Conservation (phyloP, 305 asterid species). For the Fraxinus floribunda region DNA sequence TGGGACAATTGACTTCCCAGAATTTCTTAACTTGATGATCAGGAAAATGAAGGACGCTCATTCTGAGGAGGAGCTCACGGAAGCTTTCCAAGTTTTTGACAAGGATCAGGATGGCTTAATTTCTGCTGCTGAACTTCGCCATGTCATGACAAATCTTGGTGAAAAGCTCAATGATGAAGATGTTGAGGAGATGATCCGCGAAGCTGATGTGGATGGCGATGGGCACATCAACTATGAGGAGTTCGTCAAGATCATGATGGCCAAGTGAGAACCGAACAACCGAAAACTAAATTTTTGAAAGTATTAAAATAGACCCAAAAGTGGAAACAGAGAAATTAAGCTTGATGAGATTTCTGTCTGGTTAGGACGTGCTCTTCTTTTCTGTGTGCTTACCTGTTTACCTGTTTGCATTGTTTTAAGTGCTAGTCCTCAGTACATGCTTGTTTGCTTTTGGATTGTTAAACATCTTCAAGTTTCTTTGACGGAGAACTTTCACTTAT, state of each 20-base stretch:
- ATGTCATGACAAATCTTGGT: slow-evolving; percentile 81
- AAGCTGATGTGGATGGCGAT: slow-evolving; percentile 79
- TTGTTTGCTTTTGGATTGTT: slow-evolving; percentile 31
- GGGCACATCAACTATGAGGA: slow-evolving; percentile 83
- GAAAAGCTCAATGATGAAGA: slow-evolving; percentile 84
- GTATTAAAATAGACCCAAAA: slow-evolving; percentile 37
- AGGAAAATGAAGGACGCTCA: slow-evolving; percentile 80
- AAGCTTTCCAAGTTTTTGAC: slow-evolving; percentile 79
- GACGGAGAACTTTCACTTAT: neutral
- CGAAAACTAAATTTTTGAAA: slow-evolving; percentile 33
- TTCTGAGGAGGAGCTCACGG: slow-evolving; percentile 81
- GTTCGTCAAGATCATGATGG: slow-evolving; percentile 86
- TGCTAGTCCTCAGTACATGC: slow-evolving; percentile 42
- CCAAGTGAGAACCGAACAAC: slow-evolving; percentile 60
- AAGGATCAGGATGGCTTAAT: slow-evolving; percentile 78
- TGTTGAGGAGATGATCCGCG: slow-evolving; percentile 76
- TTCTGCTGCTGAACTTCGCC: slow-evolving; percentile 80
- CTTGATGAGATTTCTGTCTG: slow-evolving; percentile 44
- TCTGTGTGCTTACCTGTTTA: slow-evolving; percentile 37
- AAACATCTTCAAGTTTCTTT: slow-evolving; percentile 7
- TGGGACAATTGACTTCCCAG: slow-evolving; percentile 79
- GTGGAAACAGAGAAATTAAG: slow-evolving; percentile 46
- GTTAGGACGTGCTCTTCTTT: slow-evolving; percentile 36
- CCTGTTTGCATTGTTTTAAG: slow-evolving; percentile 36
- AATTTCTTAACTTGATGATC: slow-evolving; percentile 82